These are phyloP conservation scores for Arxiozyma telluris DNA, from an alignment of 1,139 yeast species.

Conservation along the genomic window DNA sequence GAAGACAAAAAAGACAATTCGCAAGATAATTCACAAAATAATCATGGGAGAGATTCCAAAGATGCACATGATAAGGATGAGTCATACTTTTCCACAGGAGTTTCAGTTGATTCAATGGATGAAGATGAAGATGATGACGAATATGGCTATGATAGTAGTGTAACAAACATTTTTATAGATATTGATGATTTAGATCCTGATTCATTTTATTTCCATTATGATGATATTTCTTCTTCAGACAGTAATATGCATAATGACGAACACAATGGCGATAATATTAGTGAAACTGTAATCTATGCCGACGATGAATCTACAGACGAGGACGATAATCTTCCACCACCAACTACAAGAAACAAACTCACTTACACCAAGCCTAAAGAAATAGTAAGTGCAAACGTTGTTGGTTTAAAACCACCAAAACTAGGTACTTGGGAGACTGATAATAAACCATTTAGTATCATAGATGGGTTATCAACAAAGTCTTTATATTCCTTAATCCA, in stretches of 20 bases:
- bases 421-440: conserved; percentile 89
- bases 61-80: background rate
- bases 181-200: conserved; percentile 35
- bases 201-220: conserved; percentile 30
- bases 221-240: conserved; percentile 11
- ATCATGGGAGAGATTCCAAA: background rate
- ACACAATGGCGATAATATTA: conserved; percentile 18
- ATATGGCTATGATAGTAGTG: conserved; percentile 26
- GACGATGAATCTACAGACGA: conserved; percentile 89
- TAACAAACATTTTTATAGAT: conserved; percentile 30
- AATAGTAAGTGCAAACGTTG: conserved; percentile 73
- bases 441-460: conserved; percentile 80
- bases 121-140: conserved; percentile 15
- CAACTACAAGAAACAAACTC: conserved; percentile 43
- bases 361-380: conserved; percentile 76
- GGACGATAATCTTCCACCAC: conserved; percentile 65
- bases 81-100: background rate
- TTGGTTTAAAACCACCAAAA: conserved; percentile 83
- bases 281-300: conserved; percentile 24
- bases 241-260: conserved; percentile 19
- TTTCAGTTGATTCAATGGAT: background rate
- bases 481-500: conserved; percentile 44
- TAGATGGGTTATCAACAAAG: conserved; percentile 86
- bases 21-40: background rate
- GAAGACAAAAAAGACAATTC: background rate